Base-by-base conservation (phyloP, 768 basidiomycete species). In the Lepiota brunneoincarnata region DNA sequence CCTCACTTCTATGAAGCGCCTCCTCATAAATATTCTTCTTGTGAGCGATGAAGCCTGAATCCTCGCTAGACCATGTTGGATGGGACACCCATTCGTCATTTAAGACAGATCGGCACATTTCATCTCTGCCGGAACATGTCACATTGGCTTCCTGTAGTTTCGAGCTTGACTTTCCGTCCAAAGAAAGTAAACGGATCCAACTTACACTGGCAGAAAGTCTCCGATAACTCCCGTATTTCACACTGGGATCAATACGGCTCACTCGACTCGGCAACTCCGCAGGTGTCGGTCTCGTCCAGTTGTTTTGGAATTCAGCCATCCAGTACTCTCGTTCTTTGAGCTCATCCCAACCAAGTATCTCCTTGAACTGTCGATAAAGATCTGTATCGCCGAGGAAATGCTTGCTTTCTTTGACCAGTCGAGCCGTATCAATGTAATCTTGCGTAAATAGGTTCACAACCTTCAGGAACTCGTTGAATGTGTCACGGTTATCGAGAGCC, bases 81-180 rank as follows among this genome's bases (percentile, higher is more conserved):
- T 98, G 95, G 4, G 95, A 94, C 15, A 98, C 89, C 96, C 96
- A 99, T 61, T 96, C 92, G 66, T 99, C 97, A 65, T 99, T 99
- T 49, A 99, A 74, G 4, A 99, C 97, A 6, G 90, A 86, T 64
- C 87, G 89, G 69, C 96, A 98, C 88, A 98, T 95, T 18, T 93
- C 91, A 63, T 98, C 97, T 14, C 97, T 89, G 2, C 97, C 97
- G 2, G 95, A 91, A 64, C 97, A 99, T 0, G 87, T 75, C 12
- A 96, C 86, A 49, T 87, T 87, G 51, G 84, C 83, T 69, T 95
- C 95, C 93, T 97, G 62, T 34, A 49, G 14, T 11, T 31, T 31
- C 4, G 20, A 47, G 43, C 26, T n/a, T 11, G 44, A 36, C 14
- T 28, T 42, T 18, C 21, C 18, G 10, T 24, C 42, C 4, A 28